Evolutionary conservation across 2,329 filamentous ascomycete species (phyloP), one percentile per base, ranked within the genome.

Genomic region (Neofusicoccum ribis): DNA sequence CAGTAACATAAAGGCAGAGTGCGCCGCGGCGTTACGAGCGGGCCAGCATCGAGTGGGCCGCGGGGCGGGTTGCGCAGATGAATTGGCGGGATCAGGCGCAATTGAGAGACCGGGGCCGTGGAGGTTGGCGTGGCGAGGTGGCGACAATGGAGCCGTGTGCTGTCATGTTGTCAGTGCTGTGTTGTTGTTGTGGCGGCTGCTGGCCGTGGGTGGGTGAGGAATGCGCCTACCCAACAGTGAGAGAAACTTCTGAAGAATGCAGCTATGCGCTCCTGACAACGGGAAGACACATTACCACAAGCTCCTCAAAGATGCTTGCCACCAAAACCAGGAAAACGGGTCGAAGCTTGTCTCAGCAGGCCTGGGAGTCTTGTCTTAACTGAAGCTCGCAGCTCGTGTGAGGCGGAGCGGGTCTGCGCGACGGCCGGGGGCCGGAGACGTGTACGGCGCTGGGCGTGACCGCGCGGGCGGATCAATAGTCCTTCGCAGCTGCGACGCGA

Each of bases 151-250:
- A 31, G 47, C 20, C 47, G 34, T 47, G 5, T 15, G 39, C 23
- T 44, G 56, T 47, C 54, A 60, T 65, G 56, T 52, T 50, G 63
- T 61, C 49, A 63, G 61, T 31, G 17, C 49, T 41, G n/a, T 46
- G 51, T 41, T 59, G 63, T 60, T 65, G 44, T 65, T 60, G 37
- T 43, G 44, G 47, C 44, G 36, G 61, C 43, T 54, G 49, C 17
- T 36, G 47, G 41, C 12, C 41, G 17, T 36, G 49, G 31, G 41
- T 20, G 44, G 54, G 63, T 51, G 46, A 65, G 63, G 63, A 65
- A 65, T 65, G 63, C 63, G 37, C 46, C 54, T 65, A 61, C 63
- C 63, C 63, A 64, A 51, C 63, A 43, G 50, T 37, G 63, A 49
- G 54, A 59, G 51, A 44, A 12, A 44, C n/a, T 20, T 15, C 11